phyloP scores from a whole-genome alignment of 495 filamentous ascomycete genomes.

The Penicillium argentinense region DNA sequence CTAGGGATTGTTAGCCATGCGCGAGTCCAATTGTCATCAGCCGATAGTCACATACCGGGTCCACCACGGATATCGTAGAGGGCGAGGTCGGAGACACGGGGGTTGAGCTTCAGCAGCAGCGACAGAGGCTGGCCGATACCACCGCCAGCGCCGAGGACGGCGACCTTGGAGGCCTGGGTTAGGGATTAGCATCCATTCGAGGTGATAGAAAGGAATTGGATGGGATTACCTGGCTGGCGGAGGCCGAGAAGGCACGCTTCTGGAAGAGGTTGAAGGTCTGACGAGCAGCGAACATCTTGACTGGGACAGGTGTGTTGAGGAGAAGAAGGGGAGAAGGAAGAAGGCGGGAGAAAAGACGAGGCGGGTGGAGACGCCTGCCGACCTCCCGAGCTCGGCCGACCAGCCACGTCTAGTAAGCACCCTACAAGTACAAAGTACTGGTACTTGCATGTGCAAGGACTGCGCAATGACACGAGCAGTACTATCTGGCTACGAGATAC shows the following conservation, averaged over 20 bases:
- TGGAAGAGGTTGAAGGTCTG: constrained; percentile 70
- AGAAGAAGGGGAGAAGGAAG: constrained; percentile 15
- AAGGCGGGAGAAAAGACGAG: constrained; percentile 18
- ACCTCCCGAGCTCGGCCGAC: constrained; percentile 21
- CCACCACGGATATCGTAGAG: constrained; percentile 96
- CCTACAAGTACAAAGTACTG: no score
- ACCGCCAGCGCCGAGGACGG: constrained; percentile 92
- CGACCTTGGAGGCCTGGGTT: constrained; percentile 86
- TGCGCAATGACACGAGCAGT: no score
- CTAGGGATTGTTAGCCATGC: no score
- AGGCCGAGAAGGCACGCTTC: constrained; percentile 91
- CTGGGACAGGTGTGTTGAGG: constrained; percentile 6
- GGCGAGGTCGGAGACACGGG: constrained; percentile 83
- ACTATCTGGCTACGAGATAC: no score
- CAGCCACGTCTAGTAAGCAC: no score
- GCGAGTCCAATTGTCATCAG: no score
- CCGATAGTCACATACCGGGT: constrained; percentile 66
- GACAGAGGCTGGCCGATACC: constrained; percentile 98
- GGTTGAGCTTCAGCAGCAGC: constrained; percentile 97
- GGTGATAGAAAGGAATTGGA: constrained; percentile 6
- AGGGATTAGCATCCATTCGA: constrained; percentile 31
- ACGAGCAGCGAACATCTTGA: constrained; percentile 72
- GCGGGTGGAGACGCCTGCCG: constrained; percentile 31
- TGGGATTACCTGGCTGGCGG: constrained; percentile 74
- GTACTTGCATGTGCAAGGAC: no score